phyloP scores from a whole-genome alignment of 441 rosid genomes.

The Cnidoscolus chayamansa region DNA sequence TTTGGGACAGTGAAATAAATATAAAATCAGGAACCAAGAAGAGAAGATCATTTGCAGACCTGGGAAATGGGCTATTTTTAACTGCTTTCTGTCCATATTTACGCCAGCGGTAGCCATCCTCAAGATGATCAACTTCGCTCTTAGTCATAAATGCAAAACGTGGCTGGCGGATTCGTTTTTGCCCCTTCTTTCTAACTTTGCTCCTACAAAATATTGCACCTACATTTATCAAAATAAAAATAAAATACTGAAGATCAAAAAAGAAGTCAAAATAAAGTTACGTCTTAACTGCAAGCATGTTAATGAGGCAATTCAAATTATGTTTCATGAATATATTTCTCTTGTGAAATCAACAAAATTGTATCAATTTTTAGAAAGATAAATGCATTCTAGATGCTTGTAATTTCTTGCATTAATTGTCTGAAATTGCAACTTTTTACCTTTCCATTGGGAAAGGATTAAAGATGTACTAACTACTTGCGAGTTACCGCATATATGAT shows the following conservation, averaged over 20 bases:
- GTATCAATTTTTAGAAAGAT: not conserved
- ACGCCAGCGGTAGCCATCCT: constrained; percentile 95
- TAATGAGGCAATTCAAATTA: not conserved
- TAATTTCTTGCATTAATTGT: not conserved
- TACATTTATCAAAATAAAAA: constrained; percentile 30
- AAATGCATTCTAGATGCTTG: not conserved
- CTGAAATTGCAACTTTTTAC: not conserved
- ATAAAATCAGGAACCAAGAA: not conserved
- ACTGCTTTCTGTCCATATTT: constrained; percentile 96
- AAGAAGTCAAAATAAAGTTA: not conserved
- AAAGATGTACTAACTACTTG: not conserved
- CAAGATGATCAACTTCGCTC: constrained; percentile 93
- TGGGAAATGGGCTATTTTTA: constrained; percentile 86
- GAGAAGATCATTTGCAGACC: constrained; percentile 35
- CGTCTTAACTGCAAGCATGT: no score
- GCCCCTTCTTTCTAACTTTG: constrained; percentile 64
- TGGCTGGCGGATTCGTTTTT: constrained; percentile 75
- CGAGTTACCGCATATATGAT: not conserved
- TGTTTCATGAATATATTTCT: not conserved
- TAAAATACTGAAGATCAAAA: constrained; percentile 3
- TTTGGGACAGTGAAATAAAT: not conserved
- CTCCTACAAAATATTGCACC: constrained; percentile 47
- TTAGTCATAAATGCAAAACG: constrained; percentile 94
- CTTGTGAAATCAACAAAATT: not conserved
- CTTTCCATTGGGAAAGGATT: not conserved